A percentile compares a stretch with the other conserved stretches of the same genome.
Conservation (phyloP, 352 stramenopile genomes). For the Phytophthora nicotianae region DNA sequence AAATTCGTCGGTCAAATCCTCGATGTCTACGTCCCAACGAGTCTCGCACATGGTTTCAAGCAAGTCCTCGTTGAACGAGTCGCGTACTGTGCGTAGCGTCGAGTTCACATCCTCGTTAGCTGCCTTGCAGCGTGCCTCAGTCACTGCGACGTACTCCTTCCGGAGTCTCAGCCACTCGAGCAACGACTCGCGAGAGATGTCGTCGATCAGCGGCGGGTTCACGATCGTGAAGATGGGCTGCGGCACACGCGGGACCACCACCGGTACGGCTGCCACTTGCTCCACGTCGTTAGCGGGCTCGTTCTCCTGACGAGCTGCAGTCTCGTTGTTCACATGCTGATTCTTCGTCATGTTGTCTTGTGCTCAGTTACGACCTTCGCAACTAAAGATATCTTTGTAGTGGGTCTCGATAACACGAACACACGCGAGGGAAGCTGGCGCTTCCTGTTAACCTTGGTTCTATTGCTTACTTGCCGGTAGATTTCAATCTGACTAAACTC, state of each 20-base stretch:
- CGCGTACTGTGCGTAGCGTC: not conserved
- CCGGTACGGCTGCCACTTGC: no score
- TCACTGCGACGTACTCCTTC: constrained; percentile 19
- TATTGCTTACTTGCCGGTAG: constrained; percentile 14
- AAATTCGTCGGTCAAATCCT: constrained; percentile 16
- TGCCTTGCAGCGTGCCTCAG: constrained; percentile 5
- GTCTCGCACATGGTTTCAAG: constrained; percentile 18
- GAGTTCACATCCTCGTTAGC: constrained; percentile 17
- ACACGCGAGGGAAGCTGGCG: no score
- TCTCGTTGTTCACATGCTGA: constrained; percentile 4
- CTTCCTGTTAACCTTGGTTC: no score
- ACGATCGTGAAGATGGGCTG: constrained; percentile 8
- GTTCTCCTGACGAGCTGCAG: not conserved
- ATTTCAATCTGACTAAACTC: constrained; percentile 5
- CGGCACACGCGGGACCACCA: no score
- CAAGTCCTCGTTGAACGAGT: constrained; percentile 12
- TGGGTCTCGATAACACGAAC: constrained; percentile 15
- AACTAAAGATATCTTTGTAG: constrained; percentile 29
- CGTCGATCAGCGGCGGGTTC: constrained; percentile 14
- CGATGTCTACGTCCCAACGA: constrained; percentile 12
- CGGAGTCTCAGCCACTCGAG: constrained; percentile 11
- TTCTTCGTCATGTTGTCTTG: constrained; percentile 9
- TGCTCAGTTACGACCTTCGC: constrained; percentile 23
- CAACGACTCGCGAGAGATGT: constrained; percentile 17
- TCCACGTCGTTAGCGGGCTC: no score